Evolutionary conservation across 2,329 filamentous ascomycete species (phyloP).

Genomic region (Monilinia fructicola): DNA sequence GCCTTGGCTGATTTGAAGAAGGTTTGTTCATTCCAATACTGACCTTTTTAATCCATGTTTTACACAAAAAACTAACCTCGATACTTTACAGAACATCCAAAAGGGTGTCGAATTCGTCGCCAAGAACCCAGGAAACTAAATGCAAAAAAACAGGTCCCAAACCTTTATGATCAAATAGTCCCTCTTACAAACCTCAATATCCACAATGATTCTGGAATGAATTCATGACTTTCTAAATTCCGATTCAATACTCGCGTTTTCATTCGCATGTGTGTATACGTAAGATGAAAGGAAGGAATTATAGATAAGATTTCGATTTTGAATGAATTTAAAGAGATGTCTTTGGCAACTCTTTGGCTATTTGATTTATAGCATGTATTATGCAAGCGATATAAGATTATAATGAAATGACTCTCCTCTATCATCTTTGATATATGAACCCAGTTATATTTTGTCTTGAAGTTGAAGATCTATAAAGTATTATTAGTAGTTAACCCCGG

Average conservation of each 20-base stretch:
- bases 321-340: not conserved
- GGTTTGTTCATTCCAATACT: conserved; percentile 28
- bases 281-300: conserved; percentile 10
- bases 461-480: not conserved
- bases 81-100: conserved; percentile 80
- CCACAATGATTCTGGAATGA: conserved; percentile 5
- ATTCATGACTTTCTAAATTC: not conserved
- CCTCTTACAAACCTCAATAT: not conserved
- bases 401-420: conserved; percentile 23
- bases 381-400: conserved; percentile 14
- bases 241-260: not conserved
- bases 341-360: conserved; percentile 2
- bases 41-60: conserved; percentile 50
- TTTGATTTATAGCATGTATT: conserved; percentile 17
- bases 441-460: not conserved
- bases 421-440: not conserved
- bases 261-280: conserved; percentile 14
- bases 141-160: not conserved
- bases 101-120: conserved; percentile 83
- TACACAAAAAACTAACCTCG: conserved; percentile 91
- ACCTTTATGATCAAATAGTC: conserved; percentile 6
- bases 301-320: conserved; percentile 9
- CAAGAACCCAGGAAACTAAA: conserved; percentile 29
- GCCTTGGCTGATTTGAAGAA: conserved; percentile 81
- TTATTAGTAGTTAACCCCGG: no score